Conservation (phyloP, 371 early-diverging fungal genomes). For the Lichtheimia hyalospora region DNA sequence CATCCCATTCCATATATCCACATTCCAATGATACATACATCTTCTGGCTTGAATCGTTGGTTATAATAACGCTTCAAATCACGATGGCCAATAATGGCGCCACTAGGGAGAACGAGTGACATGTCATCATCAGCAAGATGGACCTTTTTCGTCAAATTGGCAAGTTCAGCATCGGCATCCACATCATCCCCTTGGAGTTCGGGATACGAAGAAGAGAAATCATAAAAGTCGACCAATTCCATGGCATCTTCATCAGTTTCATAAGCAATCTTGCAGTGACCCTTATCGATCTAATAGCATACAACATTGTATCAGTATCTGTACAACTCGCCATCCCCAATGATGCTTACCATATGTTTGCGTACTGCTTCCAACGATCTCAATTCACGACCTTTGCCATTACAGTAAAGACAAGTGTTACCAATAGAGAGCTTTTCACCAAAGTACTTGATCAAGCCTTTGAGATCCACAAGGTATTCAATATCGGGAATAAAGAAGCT, state of each 20-base stretch:
- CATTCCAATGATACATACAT: slow-evolving; percentile 25
- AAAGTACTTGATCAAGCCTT: slow-evolving; percentile 86
- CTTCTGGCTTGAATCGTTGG: slow-evolving; percentile 76
- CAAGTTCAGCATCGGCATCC: slow-evolving; percentile 55
- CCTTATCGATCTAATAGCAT: slow-evolving; percentile 70
- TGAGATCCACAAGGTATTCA: slow-evolving; percentile 86
- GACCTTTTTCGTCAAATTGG: slow-evolving; percentile 26
- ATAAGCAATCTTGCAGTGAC: slow-evolving; percentile 93
- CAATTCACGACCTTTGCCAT: slow-evolving; percentile 85
- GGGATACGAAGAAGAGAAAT: slow-evolving; percentile 63
- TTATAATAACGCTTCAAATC: slow-evolving; percentile 80
- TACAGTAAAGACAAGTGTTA: slow-evolving; percentile 94
- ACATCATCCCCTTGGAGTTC: slow-evolving; percentile 50
- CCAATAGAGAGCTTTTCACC: slow-evolving; percentile 93
- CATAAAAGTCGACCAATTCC: slow-evolving; percentile 93
- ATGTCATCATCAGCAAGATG: slow-evolving; percentile 71
- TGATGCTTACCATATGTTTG: slow-evolving; percentile 80
- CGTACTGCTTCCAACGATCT: slow-evolving; percentile 90
- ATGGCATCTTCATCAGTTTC: slow-evolving; percentile 87
- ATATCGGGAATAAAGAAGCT: slow-evolving; percentile 96
- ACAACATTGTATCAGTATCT: background rate
- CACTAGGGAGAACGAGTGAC: slow-evolving; percentile 85
- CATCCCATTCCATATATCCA: too few relatives aligned
- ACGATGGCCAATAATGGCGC: slow-evolving; percentile 84
- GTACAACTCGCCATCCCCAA: too few relatives aligned